Evolutionary conservation across 495 filamentous ascomycete genomes (phyloP), one percentile per base, ranked within the genome.

Genomic region (Articulospora tetracladia): DNA sequence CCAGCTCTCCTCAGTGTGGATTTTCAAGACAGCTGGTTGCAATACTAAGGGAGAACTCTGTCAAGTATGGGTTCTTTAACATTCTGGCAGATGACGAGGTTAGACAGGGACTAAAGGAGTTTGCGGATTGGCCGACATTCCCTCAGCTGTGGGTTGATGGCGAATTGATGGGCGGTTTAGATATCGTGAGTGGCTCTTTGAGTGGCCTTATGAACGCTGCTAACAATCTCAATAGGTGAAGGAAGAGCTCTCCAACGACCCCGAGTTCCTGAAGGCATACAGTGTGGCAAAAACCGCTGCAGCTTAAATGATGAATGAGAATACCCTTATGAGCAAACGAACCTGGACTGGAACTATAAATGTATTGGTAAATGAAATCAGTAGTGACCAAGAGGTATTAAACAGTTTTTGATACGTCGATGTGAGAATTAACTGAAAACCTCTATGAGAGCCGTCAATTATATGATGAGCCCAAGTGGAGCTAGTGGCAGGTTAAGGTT

Each of bases 51-150:
- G 92, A 97, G 77, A 84, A 87, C 59, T 86, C 87, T 53, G 88
- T 99, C 36, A 89, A 93, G 70, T 99, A 98, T 73, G 95, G 94
- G 7, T 98, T 98, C 80, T 99, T 99, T 76, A 98, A 99, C 69
- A 98, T 96, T 63, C 74, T 99, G 55, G 94, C 94, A 62, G 94
- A 99, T 73, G 94, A 99, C 67, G 94, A 97, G 64, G 95, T 99
- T 19, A 81, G 94, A 36, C 93, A 98, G 76, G 94, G 94, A 4
- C 73, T 99, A 67, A 99, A 98, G 81, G 86, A 88, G 70, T 97
- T 88, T 72, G 90, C 92, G 12, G 93, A 97, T 49, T 98, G 94
- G 94, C 95, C 94, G 1, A 99, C 94, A 0, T 99, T 90, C 74
- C 69, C 72, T 20, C 64, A 73, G 60, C 47, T 70, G 20, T 70